These are phyloP conservation scores for Musa beccarii DNA, from an alignment of 176 grass and related monocot genomes.

Conservation along the genomic window DNA sequence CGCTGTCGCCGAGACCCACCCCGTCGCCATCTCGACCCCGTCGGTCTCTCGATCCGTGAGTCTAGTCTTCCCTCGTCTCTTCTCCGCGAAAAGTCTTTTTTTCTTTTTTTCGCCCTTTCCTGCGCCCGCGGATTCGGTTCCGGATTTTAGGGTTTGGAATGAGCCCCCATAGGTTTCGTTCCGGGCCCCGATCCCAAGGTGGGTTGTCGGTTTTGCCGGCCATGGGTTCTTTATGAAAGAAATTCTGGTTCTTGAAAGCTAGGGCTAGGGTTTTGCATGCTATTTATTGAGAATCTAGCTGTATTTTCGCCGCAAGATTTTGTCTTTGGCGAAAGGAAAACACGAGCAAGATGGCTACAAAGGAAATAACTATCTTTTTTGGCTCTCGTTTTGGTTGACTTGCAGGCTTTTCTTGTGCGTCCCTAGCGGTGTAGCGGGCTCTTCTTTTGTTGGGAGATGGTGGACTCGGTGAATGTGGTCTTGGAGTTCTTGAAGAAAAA, in stretches of 20 bases:
- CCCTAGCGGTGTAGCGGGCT: too few relatives aligned
- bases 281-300: not conserved
- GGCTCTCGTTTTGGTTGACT: not conserved
- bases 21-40: too few relatives aligned
- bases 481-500: constrained; percentile 27
- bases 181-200: not conserved
- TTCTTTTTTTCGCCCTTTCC: not conserved
- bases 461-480: constrained; percentile 26
- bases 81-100: not conserved
- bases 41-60: constrained; percentile 5
- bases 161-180: not conserved
- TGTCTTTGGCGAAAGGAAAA: not conserved
- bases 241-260: not conserved
- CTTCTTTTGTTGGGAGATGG: constrained; percentile 12
- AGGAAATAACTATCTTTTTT: not conserved
- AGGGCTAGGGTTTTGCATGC: constrained; percentile 10
- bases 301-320: too few relatives aligned
- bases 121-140: not conserved
- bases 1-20: not conserved
- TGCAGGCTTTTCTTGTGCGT: constrained; percentile 6
- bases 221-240: not conserved
- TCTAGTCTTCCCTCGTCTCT: not conserved
- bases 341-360: not conserved
- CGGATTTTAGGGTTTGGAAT: not conserved
- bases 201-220: not conserved